phyloP scores from a whole-genome alignment of 83 land plant genomes.

The Thuja plicata region DNA sequence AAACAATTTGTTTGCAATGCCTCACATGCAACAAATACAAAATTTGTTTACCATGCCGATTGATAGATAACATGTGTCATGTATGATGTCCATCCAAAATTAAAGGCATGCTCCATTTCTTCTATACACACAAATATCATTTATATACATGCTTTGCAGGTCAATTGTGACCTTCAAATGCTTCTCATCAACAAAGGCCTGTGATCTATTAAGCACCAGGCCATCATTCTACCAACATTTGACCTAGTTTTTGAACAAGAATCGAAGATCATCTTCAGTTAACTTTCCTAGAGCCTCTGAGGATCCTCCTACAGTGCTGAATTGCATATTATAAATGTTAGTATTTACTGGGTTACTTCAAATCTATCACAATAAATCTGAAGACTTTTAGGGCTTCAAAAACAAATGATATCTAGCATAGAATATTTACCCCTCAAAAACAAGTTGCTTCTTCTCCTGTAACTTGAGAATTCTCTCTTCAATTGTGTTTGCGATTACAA shows the following conservation, averaged over 20 bases:
- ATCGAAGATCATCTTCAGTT: slow-evolving; percentile 74
- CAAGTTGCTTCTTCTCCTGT: slow-evolving; percentile 90
- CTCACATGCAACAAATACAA: not conserved
- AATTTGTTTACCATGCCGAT: not conserved
- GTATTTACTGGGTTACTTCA: not conserved
- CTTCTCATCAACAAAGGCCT: not conserved
- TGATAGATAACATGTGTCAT: not conserved
- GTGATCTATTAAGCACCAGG: not conserved
- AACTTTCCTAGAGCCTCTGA: slow-evolving; percentile 80
- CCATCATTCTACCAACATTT: not conserved
- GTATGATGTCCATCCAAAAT: not conserved
- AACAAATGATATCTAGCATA: not conserved
- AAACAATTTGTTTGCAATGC: not conserved
- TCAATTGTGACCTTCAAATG: not conserved
- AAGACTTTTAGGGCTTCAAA: not conserved
- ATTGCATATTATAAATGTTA: not conserved
- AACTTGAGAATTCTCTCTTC: slow-evolving; percentile 88
- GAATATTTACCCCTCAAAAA: slow-evolving; percentile 81
- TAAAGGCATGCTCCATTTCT: not conserved
- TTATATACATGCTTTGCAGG: not conserved
- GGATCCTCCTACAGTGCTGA: slow-evolving; percentile 89
- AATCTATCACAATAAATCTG: not conserved
- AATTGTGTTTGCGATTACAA: slow-evolving; percentile 78
- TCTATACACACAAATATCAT: not conserved
- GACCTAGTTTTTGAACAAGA: slow-evolving; percentile 45